Conservation (phyloP, 192 early-diverging fungal genomes). For the Coemansia reversa region DNA sequence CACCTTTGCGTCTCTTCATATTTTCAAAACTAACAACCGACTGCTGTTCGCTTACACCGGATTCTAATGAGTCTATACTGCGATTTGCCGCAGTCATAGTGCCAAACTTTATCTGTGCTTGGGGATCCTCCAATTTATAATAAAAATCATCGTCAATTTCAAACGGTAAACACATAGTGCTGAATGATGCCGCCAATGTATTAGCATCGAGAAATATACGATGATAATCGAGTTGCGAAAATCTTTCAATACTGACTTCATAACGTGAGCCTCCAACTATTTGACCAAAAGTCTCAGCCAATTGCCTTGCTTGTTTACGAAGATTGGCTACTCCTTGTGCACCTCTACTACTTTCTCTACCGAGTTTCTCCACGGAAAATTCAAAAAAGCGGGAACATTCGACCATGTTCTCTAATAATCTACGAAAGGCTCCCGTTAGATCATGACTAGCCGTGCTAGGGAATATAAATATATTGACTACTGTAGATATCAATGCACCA, state of each 20-base stretch:
- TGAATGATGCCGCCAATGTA: slow-evolving; percentile 30
- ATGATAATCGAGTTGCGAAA: slow-evolving; percentile 45
- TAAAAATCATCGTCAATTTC: slow-evolving; percentile 39
- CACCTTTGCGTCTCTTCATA: not conserved
- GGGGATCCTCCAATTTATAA: slow-evolving; percentile 20
- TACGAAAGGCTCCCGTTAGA: slow-evolving; percentile 22
- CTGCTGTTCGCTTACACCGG: slow-evolving; percentile 7
- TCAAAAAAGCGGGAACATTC: slow-evolving; percentile 42
- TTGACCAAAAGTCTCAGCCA: slow-evolving; percentile 25
- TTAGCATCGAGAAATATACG: slow-evolving; percentile 23
- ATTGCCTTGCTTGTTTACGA: slow-evolving; percentile 6
- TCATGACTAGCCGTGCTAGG: slow-evolving; percentile 40
- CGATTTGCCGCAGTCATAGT: slow-evolving; percentile 24
- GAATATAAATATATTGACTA: slow-evolving; percentile 42
- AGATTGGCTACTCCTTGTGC: slow-evolving; percentile 6
- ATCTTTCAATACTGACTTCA: slow-evolving; percentile 40
- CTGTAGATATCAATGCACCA: slow-evolving; percentile 30
- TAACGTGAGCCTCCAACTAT: slow-evolving; percentile 42
- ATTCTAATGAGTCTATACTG: slow-evolving; percentile 17
- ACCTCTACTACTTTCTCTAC: slow-evolving; percentile 7
- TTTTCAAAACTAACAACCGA: not conserved
- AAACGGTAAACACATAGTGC: slow-evolving; percentile 48
- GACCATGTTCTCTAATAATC: slow-evolving; percentile 19
- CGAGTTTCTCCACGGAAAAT: slow-evolving; percentile 10
- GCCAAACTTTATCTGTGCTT: slow-evolving; percentile 21